A percentile compares a stretch with the other conserved stretches of the same genome.
These are phyloP conservation scores for Salix viminalis DNA, from an alignment of 345 rosid genomes.

Conservation along the genomic window DNA sequence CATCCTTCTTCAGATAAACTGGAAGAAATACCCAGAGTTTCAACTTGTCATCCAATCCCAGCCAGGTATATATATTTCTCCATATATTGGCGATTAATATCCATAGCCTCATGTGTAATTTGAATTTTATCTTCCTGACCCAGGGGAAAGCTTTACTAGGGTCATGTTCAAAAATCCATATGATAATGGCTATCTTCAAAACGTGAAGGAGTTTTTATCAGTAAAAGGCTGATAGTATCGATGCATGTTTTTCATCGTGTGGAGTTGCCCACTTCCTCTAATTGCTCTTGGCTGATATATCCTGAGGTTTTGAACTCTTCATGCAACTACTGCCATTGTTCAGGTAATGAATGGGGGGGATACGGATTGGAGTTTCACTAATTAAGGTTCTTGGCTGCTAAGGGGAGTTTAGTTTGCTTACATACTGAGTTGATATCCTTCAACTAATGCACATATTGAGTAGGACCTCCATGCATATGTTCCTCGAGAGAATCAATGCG, in stretches of 20 bases:
- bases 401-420: too few relatives aligned
- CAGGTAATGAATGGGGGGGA: too few relatives aligned
- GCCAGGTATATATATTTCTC: constrained; percentile 29
- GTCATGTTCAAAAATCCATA: constrained; percentile 44
- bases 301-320: background rate
- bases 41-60: constrained; percentile 29
- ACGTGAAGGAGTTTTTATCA: constrained; percentile 37
- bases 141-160: constrained; percentile 30
- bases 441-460: too few relatives aligned
- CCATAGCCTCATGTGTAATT: background rate
- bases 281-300: background rate
- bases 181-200: constrained; percentile 43
- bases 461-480: too few relatives aligned
- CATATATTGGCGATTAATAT: background rate
- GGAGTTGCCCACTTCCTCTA: background rate
- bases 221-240: background rate
- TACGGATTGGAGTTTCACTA: too few relatives aligned
- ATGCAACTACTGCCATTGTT: background rate
- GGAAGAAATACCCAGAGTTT: constrained; percentile 63
- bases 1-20: constrained; percentile 40
- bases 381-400: too few relatives aligned
- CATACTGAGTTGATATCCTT: too few relatives aligned
- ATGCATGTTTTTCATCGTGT: background rate
- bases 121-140: background rate
- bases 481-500: too few relatives aligned